Conservation (phyloP, 306 rosid genomes). For the Carpinus fangiana region DNA sequence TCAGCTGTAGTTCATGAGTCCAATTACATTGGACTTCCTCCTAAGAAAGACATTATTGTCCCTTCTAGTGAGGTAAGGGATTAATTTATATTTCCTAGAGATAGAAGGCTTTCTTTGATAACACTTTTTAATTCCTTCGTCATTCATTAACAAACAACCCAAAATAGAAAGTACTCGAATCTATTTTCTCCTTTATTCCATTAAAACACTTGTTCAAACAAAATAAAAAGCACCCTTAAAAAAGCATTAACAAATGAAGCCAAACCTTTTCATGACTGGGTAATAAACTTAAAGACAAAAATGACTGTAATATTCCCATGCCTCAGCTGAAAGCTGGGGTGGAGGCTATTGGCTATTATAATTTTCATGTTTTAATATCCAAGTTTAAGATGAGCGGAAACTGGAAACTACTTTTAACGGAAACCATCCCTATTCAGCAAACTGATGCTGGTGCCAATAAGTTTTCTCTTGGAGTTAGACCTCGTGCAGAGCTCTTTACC, state of each 20-base stretch:
- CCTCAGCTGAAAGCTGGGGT: not conserved
- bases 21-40: conserved; percentile 9
- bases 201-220: too few relatives aligned
- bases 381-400: too few relatives aligned
- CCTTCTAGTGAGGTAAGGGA: conserved; percentile 48
- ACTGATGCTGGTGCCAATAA: not conserved
- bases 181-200: too few relatives aligned
- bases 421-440: not conserved
- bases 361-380: not conserved
- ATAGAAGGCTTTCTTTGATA: not conserved
- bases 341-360: not conserved
- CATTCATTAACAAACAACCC: too few relatives aligned
- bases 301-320: not conserved
- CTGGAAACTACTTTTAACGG: not conserved
- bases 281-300: conserved; percentile 5
- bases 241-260: too few relatives aligned
- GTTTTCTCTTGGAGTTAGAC: not conserved
- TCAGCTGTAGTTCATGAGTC: conserved; percentile 28
- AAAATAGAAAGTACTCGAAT: too few relatives aligned
- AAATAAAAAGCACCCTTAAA: too few relatives aligned
- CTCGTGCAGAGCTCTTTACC: not conserved
- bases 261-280: not conserved
- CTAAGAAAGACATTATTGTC: conserved; percentile 17
- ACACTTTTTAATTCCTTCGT: too few relatives aligned
- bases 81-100: conserved; percentile 4